phyloP scores from a whole-genome alignment of 1,139 yeast species.

The Debaryomyces singareniensis region DNA sequence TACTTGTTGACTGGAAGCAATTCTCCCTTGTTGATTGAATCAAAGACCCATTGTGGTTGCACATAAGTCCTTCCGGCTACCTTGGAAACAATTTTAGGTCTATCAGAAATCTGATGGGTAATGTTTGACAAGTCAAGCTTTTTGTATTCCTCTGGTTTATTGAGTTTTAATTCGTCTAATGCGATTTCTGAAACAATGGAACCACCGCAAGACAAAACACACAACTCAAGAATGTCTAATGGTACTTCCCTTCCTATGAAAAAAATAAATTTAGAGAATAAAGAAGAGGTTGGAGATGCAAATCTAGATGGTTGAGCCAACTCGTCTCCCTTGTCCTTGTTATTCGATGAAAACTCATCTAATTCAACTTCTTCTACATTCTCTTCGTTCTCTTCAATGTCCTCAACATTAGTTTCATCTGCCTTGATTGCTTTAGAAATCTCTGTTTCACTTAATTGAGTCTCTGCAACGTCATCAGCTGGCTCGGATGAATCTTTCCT shows the following conservation, averaged over 20 bases:
- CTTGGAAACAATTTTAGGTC: constrained; percentile 73
- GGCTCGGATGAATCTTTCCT: constrained; percentile 8
- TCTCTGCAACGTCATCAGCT: constrained; percentile 5
- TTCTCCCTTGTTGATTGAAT: constrained; percentile 72
- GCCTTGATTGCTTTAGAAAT: constrained; percentile 47
- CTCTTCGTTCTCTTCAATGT: constrained; percentile 30
- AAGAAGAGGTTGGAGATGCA: constrained; percentile 50
- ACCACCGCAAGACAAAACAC: constrained; percentile 86
- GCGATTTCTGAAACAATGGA: constrained; percentile 80
- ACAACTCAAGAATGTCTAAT: constrained; percentile 81
- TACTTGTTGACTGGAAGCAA: constrained; percentile 73
- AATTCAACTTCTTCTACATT: constrained; percentile 44
- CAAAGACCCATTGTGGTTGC: constrained; percentile 98
- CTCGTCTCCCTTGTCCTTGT: constrained; percentile 65
- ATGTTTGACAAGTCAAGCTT: constrained; percentile 60
- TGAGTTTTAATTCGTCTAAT: constrained; percentile 60
- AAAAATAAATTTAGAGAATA: constrained; percentile 73
- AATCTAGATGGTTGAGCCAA: constrained; percentile 73
- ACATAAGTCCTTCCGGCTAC: constrained; percentile 89
- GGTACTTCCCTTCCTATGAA: constrained; percentile 96
- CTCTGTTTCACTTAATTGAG: constrained; percentile 36
- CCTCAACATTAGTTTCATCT: constrained; percentile 31
- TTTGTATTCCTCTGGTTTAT: constrained; percentile 31
- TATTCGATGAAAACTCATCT: constrained; percentile 64
- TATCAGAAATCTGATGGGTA: constrained; percentile 91